These are phyloP conservation scores for Xylaria sp. DNA, from an alignment of 2,329 filamentous ascomycete genomes.

Conservation along the genomic window DNA sequence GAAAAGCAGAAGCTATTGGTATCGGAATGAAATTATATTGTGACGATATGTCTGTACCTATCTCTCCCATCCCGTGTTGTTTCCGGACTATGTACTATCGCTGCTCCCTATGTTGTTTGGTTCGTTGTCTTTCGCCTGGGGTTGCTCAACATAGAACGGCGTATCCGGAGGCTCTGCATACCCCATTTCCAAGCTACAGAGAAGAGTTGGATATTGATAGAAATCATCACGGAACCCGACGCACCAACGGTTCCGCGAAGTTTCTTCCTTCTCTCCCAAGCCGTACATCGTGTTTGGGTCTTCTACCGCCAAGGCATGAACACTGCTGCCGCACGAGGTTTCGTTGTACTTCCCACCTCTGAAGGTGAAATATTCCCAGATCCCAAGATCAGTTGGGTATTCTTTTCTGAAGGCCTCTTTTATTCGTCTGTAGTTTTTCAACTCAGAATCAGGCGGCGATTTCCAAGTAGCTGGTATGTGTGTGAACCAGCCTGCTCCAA, in stretches of 20 bases:
- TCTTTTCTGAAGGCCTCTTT: background rate
- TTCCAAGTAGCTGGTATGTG: background rate
- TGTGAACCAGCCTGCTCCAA: constrained; percentile 18
- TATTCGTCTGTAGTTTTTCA: background rate
- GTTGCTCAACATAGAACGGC: too few species aligned
- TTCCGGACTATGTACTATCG: too few species aligned
- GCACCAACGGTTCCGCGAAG: background rate
- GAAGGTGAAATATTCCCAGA: background rate
- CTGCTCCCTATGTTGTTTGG: too few species aligned
- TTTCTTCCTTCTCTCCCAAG: background rate
- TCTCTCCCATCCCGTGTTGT: too few species aligned
- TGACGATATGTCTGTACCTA: too few species aligned
- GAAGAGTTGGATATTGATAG: background rate
- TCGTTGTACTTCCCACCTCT: background rate
- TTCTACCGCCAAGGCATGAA: background rate
- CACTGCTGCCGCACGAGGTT: background rate
- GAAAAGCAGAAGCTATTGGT: too few species aligned
- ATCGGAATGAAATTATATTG: too few species aligned
- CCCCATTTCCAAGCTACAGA: too few species aligned
- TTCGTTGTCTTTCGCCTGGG: too few species aligned
- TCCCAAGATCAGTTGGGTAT: background rate
- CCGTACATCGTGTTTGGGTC: background rate
- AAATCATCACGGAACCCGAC: background rate
- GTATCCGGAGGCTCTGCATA: too few species aligned
- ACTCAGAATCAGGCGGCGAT: background rate